Evolutionary conservation across 257 asterid genomes (phyloP).

Genomic region (Scutellaria minor): DNA sequence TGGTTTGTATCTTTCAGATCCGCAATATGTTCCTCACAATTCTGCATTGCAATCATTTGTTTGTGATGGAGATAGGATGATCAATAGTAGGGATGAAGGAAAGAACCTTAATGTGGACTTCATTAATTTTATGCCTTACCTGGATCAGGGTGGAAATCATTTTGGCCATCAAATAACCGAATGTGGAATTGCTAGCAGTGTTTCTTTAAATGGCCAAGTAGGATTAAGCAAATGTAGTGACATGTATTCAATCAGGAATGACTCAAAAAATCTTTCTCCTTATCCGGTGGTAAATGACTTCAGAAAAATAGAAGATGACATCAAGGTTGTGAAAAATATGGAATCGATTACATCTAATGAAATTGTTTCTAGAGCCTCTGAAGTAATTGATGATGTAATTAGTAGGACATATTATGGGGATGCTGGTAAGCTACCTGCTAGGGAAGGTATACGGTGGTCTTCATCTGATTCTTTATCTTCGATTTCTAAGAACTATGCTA

Average conservation of each 20-base stretch:
- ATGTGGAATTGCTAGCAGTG: slow-evolving; percentile 30
- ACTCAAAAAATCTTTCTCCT: slow-evolving; percentile 19
- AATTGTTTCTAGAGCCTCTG: slow-evolving; percentile 39
- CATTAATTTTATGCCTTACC: slow-evolving; percentile 29
- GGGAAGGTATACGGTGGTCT: slow-evolving; percentile 41
- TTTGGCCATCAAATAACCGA: slow-evolving; percentile 34
- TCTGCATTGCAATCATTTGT: slow-evolving; percentile 38
- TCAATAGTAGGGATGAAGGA: slow-evolving; percentile 37
- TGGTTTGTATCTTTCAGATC: slow-evolving; percentile 36
- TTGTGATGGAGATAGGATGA: slow-evolving; percentile 32
- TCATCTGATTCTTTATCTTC: slow-evolving; percentile 37
- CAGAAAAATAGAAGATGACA: slow-evolving; percentile 30
- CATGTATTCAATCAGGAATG: slow-evolving; percentile 28
- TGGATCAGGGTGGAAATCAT: slow-evolving; percentile 36
- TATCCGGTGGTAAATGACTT: slow-evolving; percentile 24
- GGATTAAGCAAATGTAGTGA: slow-evolving; percentile 34
- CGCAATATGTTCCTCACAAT: slow-evolving; percentile 38
- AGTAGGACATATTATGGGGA: slow-evolving; percentile 39
- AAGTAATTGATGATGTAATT: slow-evolving; percentile 39
- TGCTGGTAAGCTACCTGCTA: slow-evolving; percentile 34
- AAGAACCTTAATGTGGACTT: slow-evolving; percentile 31
- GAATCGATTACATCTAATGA: slow-evolving; percentile 37
- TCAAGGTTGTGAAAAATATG: slow-evolving; percentile 32
- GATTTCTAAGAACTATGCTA: slow-evolving; percentile 33
- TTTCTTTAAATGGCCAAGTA: slow-evolving; percentile 35